phyloP scores from a whole-genome alignment of 345 rosid genomes.

The Erysimum cheiranthoides region DNA sequence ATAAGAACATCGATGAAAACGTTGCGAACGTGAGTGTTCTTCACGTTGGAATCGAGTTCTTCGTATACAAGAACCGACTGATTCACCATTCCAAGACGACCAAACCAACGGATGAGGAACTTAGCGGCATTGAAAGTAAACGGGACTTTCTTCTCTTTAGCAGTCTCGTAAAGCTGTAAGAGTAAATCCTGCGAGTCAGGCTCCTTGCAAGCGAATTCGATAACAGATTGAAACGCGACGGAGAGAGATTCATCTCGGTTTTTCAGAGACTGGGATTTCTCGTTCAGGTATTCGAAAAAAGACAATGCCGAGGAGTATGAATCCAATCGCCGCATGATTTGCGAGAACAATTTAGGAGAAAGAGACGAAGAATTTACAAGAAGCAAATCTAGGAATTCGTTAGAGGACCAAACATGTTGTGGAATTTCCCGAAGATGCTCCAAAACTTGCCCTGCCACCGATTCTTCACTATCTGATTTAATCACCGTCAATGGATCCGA shows the following conservation, averaged over 20 bases:
- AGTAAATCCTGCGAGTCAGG: conserved; percentile 35
- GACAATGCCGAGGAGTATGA: conserved; percentile 55
- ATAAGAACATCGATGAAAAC: conserved; percentile 42
- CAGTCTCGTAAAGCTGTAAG: conserved; percentile 48
- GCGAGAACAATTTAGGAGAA: conserved; percentile 46
- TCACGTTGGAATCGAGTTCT: conserved; percentile 45
- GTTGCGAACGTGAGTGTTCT: conserved; percentile 53
- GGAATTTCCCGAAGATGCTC: conserved; percentile 54
- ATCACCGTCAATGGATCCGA: conserved; percentile 10
- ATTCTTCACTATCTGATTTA: conserved; percentile 32
- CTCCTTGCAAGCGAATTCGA: conserved; percentile 58
- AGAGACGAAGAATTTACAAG: conserved; percentile 45
- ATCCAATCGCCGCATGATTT: conserved; percentile 54
- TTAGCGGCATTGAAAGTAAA: conserved; percentile 51
- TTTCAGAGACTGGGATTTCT: conserved; percentile 40
- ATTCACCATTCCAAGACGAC: conserved; percentile 54
- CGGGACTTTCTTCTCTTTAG: conserved; percentile 56
- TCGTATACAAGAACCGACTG: conserved; percentile 47
- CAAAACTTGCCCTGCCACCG: conserved; percentile 45
- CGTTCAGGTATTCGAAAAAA: conserved; percentile 55
- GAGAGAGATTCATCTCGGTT: conserved; percentile 47
- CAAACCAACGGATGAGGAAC: conserved; percentile 54
- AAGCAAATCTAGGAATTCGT: conserved; percentile 49
- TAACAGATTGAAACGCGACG: conserved; percentile 53
- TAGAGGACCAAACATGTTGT: conserved; percentile 53